Base-by-base conservation (phyloP, 192 early-diverging fungal genomes). In the Coemansia sp. region DNA sequence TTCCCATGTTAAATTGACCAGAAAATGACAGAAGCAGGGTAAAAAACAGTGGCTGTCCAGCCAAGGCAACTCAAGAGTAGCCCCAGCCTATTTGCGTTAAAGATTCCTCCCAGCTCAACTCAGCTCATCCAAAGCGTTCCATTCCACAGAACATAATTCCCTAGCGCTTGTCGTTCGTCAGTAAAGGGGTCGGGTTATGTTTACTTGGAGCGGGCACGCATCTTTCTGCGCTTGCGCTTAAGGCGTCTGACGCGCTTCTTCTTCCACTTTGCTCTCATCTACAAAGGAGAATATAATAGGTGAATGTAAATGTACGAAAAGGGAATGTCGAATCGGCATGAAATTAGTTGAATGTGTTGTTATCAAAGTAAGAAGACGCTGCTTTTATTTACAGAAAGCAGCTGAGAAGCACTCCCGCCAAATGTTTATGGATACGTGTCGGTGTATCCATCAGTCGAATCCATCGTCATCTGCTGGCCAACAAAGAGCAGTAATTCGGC, bases 151-250 rank as follows among this genome's bases (percentile, higher is more conserved):
- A 8, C 48, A 50, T 8, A 1, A 7, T 12, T 50, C 19, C 48
- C 37, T 26, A 38, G 37, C 26, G 56, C 56, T 37, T 38, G 8
- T 19, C 19, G 56, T 56, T 56, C 19, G 37, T 56, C 56, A n/a
- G 1, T 21, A 37, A 56, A 18, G 48, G 48, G 26, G 26, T 56
- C 37, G 21, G 37, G 37, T 37, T 56, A 54, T 42, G 75, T 56
- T 79, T 85, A 78, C 72, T 88, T 88, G 68, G 85, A 86, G 66
- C 88, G 85, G 48, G 86, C 86, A 45, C 88, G 72, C 89, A 90
- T 90, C 88, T 90, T 88, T 85, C 89, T 89, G 70, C 89, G 83
- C 83, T 90, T 90, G 64, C 89, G 88, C 86, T 88, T 89, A 42
- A 90, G 77, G 71, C 89, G 86, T 65, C 89, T 72, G 64, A 86